Conservation (phyloP, 169 alveolate species). For the Eimeria brunetti region DNA sequence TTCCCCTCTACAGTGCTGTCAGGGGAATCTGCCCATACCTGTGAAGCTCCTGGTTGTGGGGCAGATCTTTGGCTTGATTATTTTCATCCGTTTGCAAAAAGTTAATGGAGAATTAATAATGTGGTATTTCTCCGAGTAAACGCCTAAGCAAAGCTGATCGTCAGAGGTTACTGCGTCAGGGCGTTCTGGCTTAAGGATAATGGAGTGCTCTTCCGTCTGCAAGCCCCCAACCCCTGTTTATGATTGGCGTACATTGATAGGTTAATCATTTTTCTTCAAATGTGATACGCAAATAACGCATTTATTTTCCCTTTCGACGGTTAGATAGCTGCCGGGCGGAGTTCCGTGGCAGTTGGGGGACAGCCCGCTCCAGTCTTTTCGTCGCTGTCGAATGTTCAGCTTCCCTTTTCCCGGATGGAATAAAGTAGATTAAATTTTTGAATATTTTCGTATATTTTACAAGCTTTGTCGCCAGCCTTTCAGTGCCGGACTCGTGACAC, state of each 20-base stretch:
- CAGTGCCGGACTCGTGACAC: not conserved
- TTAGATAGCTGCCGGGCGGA: not conserved
- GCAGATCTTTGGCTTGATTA: not conserved
- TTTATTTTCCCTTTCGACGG: not conserved
- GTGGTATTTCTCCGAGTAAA: not conserved
- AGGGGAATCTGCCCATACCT: not conserved
- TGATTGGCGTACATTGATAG: not conserved
- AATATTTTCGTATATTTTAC: not conserved
- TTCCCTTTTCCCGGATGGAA: not conserved
- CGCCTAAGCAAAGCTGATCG: not conserved
- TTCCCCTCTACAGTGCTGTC: not conserved
- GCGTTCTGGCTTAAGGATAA: not conserved
- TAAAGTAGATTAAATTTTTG: not conserved
- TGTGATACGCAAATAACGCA: not conserved
- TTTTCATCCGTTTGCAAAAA: not conserved
- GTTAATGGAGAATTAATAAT: not conserved
- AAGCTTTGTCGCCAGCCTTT: not conserved
- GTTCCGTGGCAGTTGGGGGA: not conserved
- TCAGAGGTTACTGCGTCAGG: not conserved
- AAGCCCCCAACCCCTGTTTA: not conserved
- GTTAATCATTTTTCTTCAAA: not conserved
- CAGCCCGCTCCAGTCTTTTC: not conserved
- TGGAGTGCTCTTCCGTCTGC: not conserved
- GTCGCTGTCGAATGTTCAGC: not conserved
- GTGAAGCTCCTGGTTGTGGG: not conserved